Conservation (phyloP, 2,329 filamentous ascomycete species). For the Diaporthe australafricana region DNA sequence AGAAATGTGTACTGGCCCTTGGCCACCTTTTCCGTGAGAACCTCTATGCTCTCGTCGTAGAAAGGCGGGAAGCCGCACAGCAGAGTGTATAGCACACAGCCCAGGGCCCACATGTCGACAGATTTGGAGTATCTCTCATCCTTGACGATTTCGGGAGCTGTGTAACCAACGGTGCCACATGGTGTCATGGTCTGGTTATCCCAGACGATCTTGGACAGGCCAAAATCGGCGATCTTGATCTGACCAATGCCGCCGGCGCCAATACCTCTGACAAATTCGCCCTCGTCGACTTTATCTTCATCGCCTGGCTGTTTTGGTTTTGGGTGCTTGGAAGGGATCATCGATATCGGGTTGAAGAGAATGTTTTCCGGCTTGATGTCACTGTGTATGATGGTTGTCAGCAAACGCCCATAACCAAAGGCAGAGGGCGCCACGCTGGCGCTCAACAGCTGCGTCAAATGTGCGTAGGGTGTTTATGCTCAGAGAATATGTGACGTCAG, state of each 20-base stretch:
- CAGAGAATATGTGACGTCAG: constrained; percentile 46
- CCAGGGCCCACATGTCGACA: constrained; percentile 99
- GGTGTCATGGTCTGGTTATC: constrained; percentile 98
- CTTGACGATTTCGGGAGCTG: constrained; percentile 97
- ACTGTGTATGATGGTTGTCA: constrained; percentile 57
- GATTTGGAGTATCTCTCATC: constrained; percentile 99
- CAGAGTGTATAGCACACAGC: constrained; percentile 95
- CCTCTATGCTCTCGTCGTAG: constrained; percentile 97
- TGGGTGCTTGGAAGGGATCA: constrained; percentile 82
- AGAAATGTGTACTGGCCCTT: constrained; percentile 97
- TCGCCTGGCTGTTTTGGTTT: constrained; percentile 88
- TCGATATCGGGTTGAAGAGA: constrained; percentile 87
- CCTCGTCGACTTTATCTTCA: constrained; percentile 97
- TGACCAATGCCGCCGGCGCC: constrained; percentile 91
- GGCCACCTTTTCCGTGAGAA: constrained; percentile 97
- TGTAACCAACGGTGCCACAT: constrained; percentile 98
- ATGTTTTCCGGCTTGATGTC: constrained; percentile 99
- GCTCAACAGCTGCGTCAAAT: neutral
- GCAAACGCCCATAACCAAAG: neutral
- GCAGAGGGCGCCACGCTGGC: neutral
- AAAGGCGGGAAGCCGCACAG: constrained; percentile 98
- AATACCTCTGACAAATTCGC: constrained; percentile 85
- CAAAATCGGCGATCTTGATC: constrained; percentile 99
- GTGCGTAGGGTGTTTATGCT: neutral
- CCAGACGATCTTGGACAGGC: constrained; percentile 97